These are phyloP conservation scores for Tetracentron sinense DNA, from an alignment of 164 flowering plant species.

Conservation along the genomic window DNA sequence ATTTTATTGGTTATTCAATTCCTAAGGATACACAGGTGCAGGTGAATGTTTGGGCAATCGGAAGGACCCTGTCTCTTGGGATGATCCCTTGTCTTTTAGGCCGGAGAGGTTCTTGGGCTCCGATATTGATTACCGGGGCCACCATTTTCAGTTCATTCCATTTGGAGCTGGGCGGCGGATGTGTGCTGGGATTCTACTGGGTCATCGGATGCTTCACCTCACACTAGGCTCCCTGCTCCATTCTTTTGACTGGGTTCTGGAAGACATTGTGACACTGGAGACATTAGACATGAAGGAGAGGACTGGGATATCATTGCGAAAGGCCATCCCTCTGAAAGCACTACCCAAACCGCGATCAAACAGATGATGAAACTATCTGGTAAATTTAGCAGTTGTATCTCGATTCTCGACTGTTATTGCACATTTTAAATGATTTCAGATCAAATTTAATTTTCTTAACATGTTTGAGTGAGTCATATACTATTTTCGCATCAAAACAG, in stretches of 20 bases:
- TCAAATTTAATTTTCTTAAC: too few species aligned
- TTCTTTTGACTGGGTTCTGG: constrained; percentile 21
- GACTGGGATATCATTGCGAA: constrained; percentile 15
- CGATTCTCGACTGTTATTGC: too few species aligned
- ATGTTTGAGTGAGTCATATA: too few species aligned
- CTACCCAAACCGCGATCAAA: too few species aligned
- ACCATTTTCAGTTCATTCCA: constrained; percentile 24
- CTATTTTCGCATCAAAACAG: too few species aligned
- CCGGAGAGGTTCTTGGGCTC: constrained; percentile 29
- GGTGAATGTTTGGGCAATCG: too few species aligned
- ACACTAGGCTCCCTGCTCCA: constrained; percentile 17
- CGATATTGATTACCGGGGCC: constrained; percentile 18
- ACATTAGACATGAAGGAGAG: constrained; percentile 19
- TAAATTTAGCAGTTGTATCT: too few species aligned
- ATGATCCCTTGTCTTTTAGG: constrained; percentile 17
- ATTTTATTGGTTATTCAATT: constrained; percentile 19
- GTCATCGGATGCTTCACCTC: constrained; percentile 13
- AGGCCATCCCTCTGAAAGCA: constrained; percentile 10
- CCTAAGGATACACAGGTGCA: constrained; percentile 23
- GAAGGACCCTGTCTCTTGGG: too few species aligned
- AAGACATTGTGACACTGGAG: constrained; percentile 1
- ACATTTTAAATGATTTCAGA: too few species aligned
- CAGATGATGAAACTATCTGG: too few species aligned
- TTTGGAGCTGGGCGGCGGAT: constrained; percentile 28
- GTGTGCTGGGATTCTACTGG: constrained; percentile 19